phyloP scores from a whole-genome alignment of 257 asterid genomes.

The Penstemon eatonii region DNA sequence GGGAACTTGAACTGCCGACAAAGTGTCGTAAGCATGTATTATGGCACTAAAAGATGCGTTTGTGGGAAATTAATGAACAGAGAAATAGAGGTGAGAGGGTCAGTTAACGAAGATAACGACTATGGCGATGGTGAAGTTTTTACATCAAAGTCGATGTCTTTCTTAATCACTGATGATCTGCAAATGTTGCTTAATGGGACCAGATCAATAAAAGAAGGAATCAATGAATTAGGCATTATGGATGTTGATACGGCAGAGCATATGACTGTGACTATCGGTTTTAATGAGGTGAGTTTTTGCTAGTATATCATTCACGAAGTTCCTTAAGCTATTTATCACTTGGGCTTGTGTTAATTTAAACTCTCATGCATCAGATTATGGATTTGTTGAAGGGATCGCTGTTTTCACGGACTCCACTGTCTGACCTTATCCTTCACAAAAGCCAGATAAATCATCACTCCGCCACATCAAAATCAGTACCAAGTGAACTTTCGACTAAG shows the following conservation, averaged over 20 bases:
- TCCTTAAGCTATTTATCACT: background rate
- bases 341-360: background rate
- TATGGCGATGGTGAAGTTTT: constrained; percentile 4
- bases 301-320: background rate
- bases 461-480: too few relatives aligned
- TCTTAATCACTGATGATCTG: constrained; percentile 15
- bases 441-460: background rate
- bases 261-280: constrained; percentile 8
- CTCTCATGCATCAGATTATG: constrained; percentile 13
- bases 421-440: constrained; percentile 24
- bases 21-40: background rate
- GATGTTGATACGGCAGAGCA: background rate
- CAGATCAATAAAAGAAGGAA: background rate
- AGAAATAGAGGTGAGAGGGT: background rate
- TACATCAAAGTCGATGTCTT: background rate
- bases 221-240: background rate
- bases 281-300: constrained; percentile 14
- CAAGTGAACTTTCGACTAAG: background rate
- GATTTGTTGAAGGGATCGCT: constrained; percentile 21
- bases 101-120: too few relatives aligned
- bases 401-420: constrained; percentile 21
- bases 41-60: background rate
- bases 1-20: background rate
- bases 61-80: constrained; percentile 12
- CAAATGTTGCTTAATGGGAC: background rate